Evolutionary conservation across 129 eudicot genomes (phyloP).

Genomic region (Saussurea involucrata): DNA sequence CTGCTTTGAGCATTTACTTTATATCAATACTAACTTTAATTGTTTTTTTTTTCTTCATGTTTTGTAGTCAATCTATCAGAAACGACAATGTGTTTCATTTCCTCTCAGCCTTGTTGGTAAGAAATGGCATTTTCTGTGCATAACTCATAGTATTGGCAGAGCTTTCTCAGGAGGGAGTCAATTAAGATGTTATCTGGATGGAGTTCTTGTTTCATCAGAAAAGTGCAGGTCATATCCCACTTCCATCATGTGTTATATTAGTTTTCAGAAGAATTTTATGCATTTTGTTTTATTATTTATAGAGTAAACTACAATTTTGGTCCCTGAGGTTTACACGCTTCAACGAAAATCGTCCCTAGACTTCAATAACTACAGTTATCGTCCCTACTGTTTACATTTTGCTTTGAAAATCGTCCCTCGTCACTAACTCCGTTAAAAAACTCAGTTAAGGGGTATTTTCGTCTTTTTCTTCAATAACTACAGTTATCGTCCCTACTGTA

Average conservation of each 20-base stretch:
- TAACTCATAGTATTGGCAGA: conserved; percentile 88
- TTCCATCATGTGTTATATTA: not conserved
- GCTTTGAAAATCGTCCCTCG: too few relatives aligned
- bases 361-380: too few relatives aligned
- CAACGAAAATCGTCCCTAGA: too few relatives aligned
- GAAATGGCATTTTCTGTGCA: conserved; percentile 89
- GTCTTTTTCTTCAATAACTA: too few relatives aligned
- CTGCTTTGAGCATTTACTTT: conserved; percentile 5
- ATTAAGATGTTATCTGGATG: conserved; percentile 83
- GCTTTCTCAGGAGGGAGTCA: conserved; percentile 98
- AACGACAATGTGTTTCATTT: conserved; percentile 68
- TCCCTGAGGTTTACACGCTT: too few relatives aligned
- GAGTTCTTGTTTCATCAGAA: conserved; percentile 75
- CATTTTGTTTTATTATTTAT: not conserved
- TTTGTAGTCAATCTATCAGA: conserved; percentile 86
- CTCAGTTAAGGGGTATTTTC: too few relatives aligned
- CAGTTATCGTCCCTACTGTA: too few relatives aligned
- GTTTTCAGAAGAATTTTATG: not conserved
- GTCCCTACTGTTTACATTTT: too few relatives aligned
- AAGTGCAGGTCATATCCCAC: conserved; percentile 76
- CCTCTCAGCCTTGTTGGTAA: conserved; percentile 57
- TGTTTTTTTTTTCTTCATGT: conserved; percentile 11
- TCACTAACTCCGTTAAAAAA: too few relatives aligned
- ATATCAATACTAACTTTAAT: conserved; percentile 5
- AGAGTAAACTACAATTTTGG: too few relatives aligned